Evolutionary conservation across 2,329 filamentous ascomycete species (phyloP), one percentile per base, ranked within the genome.

Genomic region (Cladosporium sp.): DNA sequence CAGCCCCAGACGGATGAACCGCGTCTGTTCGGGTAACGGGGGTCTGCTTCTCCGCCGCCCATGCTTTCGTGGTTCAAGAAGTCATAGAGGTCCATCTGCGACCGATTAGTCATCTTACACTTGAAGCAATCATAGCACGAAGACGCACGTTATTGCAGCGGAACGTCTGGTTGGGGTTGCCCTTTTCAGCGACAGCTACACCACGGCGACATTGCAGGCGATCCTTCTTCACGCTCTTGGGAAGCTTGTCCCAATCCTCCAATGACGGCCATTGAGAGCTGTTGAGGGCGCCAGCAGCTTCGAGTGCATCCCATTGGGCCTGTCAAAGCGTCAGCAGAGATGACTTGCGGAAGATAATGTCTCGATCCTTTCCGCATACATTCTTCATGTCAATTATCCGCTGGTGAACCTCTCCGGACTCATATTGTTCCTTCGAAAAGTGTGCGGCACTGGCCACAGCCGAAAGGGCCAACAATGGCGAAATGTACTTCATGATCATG

Each of bases 1-100:
- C 80, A 82, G 5, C 83, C 83, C 81, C 80, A 83, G 52, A 78
- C 68, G 66, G 78, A 77, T 69, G 79, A 79, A 61, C 79, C 79
- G 29, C 75, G 71, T 14, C 78, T 73, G 12, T 77, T 78, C n/a
- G 66, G 69, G 52, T 62, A 69, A 12, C 67, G 65, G 21, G 69
- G 69, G 28, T 70, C 69, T 26, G 66, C 66, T 58, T 70, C 69
- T 33, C 69, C 68, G 57, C 75, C 77, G 33, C 76, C 76, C 72
- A 80, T 70, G 44, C 78, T 73, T 33, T 76, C 73, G 66, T 81
- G 79, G 49, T 74, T 73, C 49, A 80, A 67, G 70, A 80, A 80
- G 60, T 74, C 77, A 60, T 74, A 71, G 49, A 80, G 67, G 65
- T 81, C 78, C 63, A 80, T 69, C 66, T 69, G 37, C 1, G 10